phyloP scores from a whole-genome alignment of 2,329 filamentous ascomycete species.

The Claviceps spartinae region DNA sequence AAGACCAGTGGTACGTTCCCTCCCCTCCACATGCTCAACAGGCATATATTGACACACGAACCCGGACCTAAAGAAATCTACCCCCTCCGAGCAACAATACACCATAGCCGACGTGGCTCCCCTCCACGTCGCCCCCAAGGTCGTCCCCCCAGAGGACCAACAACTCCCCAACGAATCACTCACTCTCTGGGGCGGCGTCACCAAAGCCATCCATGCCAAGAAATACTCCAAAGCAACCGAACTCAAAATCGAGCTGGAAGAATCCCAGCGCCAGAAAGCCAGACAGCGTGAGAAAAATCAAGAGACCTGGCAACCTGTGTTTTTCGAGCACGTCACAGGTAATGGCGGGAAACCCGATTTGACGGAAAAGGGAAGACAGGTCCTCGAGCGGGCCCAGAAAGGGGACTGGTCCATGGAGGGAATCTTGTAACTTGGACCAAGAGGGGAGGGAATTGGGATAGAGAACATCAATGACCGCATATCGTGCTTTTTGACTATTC shows the following conservation, averaged over 20 bases:
- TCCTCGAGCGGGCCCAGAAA: slow-evolving; percentile 39
- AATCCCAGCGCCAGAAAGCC: slow-evolving; percentile 73
- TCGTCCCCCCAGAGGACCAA: slow-evolving; percentile 58
- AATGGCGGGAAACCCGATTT: slow-evolving; percentile 43
- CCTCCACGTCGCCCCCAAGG: slow-evolving; percentile 65
- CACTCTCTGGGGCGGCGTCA: slow-evolving; percentile 77
- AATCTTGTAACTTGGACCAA: slow-evolving; percentile 19
- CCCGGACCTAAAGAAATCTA: slow-evolving; percentile 19
- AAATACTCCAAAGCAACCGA: slow-evolving; percentile 75
- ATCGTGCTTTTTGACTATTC: background rate
- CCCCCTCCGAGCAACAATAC: slow-evolving; percentile 45
- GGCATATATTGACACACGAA: background rate
- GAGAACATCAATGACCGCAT: background rate
- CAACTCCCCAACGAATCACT: slow-evolving; percentile 86
- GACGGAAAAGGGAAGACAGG: slow-evolving; percentile 37
- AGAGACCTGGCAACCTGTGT: slow-evolving; percentile 69
- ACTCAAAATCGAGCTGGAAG: slow-evolving; percentile 83
- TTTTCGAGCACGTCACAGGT: slow-evolving; percentile 55
- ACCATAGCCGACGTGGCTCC: slow-evolving; percentile 83
- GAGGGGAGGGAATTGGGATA: background rate
- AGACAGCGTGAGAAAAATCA: slow-evolving; percentile 60
- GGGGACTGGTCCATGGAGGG: slow-evolving; percentile 37
- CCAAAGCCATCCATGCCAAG: slow-evolving; percentile 68
- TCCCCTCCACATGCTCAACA: background rate
- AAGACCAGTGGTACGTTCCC: slow-evolving; percentile 44